Base-by-base conservation (phyloP, 202 grass and related monocot species). In the Eragrostis tef region DNA sequence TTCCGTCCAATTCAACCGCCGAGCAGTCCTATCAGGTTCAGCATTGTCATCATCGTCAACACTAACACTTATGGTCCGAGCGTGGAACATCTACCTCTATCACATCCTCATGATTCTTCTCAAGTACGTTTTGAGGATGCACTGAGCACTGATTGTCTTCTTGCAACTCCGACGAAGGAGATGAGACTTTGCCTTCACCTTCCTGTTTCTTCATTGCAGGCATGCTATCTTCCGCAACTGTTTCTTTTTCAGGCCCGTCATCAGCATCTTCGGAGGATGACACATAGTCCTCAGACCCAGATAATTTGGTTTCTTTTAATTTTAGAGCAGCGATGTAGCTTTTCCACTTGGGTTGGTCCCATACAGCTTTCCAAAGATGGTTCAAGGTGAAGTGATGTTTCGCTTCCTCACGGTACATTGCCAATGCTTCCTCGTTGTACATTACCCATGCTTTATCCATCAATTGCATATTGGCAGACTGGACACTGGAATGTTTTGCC, bases 261-360 rank as follows among this genome's bases (percentile, higher is more conserved):
- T 59, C 62, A 5, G n/a, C 46, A 27, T 81, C 84, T 67, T 75
- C 77, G 12, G 84, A 75, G 14, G 85, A 76, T 11, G 71, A 86
- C 14, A 20, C 63, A 34, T 69, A 61, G 12, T 62, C 78, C 16
- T 22, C 85, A 9, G 64, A 87, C 60, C 59, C 77, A 19, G 78
- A 87, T 17, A 43, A 31, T 19, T 81, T 70, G 8, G 29, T 12
- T 69, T 19, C 75, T 41, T 52, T 87, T 53, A 52, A 56, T 22
- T 42, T 47, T 47, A 87, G 75, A 70, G 85, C 61, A 66, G 72
- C 43, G 21, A 81, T 76, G 54, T 87, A 76, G 3, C 29, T 60
- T 81, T 63, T 81, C 85, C 78, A 87, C 15, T 87, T 87, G 21
- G 78, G 78, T 76, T 87, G 71, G 45, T 76, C 71, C 71, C 85